phyloP scores from a whole-genome alignment of 148 eudicot genomes.

The Rhododendron ovatum region DNA sequence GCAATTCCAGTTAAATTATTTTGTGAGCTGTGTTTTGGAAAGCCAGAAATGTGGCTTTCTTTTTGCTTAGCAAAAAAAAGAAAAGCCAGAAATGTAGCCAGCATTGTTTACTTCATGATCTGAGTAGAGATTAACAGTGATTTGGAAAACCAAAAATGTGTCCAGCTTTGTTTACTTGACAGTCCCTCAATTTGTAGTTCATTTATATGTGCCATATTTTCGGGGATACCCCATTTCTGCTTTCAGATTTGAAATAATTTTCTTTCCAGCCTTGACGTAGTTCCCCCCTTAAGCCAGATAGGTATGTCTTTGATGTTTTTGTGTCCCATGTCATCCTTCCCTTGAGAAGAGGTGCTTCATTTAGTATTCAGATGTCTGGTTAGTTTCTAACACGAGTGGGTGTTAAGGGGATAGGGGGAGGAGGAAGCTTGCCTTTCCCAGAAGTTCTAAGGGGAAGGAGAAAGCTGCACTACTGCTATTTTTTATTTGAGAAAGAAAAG shows the following conservation, averaged over 20 bases:
- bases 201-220: background rate
- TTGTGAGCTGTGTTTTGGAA: background rate
- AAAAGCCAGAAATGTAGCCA: background rate
- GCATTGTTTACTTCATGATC: background rate
- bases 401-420: background rate
- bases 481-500: background rate
- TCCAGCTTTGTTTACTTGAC: background rate
- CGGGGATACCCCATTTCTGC: background rate
- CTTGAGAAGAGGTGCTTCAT: background rate
- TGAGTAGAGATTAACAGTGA: background rate
- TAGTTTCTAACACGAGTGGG: background rate
- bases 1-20: background rate
- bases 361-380: background rate
- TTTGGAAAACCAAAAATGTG: too few relatives aligned
- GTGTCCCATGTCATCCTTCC: background rate
- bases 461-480: background rate
- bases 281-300: background rate
- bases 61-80: too few relatives aligned
- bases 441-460: background rate
- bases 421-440: background rate
- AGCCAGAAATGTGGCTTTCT: background rate
- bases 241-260: background rate
- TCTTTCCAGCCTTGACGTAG: background rate
- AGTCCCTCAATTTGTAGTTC: background rate
- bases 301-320: background rate